A percentile compares a stretch with the other conserved stretches of the same genome.
phyloP scores from a whole-genome alignment of 2,329 filamentous ascomycete genomes.

The Curvularia lunata region DNA sequence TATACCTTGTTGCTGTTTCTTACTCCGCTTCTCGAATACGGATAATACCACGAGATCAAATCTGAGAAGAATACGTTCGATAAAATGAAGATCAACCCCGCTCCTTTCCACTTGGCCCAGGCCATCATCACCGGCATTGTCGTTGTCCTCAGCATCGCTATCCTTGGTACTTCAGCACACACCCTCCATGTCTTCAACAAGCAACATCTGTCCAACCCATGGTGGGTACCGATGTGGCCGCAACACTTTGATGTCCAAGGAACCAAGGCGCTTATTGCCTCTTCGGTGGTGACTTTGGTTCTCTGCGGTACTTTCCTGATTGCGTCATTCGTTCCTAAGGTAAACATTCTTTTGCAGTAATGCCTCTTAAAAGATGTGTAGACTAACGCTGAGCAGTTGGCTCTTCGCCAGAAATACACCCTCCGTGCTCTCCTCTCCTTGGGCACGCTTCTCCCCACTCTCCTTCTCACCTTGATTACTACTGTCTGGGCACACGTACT shows the following conservation, averaged over 20 bases:
- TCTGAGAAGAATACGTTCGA: background rate
- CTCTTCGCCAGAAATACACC: conserved; percentile 43
- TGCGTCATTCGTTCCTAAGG: conserved; percentile 44
- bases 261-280: conserved; percentile 52
- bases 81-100: conserved; percentile 48
- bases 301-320: conserved; percentile 48
- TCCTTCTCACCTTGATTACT: conserved; percentile 50
- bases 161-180: conserved; percentile 53
- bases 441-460: conserved; percentile 44
- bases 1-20: conserved; percentile 8
- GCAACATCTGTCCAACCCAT: conserved; percentile 53
- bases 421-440: conserved; percentile 49
- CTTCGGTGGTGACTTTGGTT: conserved; percentile 47
- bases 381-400: conserved; percentile 35
- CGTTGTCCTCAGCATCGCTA: conserved; percentile 49
- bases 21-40: background rate
- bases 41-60: conserved; percentile 4
- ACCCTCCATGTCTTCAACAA: conserved; percentile 53
- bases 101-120: conserved; percentile 46
- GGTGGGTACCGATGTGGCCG: conserved; percentile 58
- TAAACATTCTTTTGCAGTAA: conserved; percentile 19
- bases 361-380: background rate
- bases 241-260: conserved; percentile 56
- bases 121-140: conserved; percentile 45
- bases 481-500: conserved; percentile 50